Conservation (phyloP, 1,284 basidiomycete species). For the Rhizoctonia solani region DNA sequence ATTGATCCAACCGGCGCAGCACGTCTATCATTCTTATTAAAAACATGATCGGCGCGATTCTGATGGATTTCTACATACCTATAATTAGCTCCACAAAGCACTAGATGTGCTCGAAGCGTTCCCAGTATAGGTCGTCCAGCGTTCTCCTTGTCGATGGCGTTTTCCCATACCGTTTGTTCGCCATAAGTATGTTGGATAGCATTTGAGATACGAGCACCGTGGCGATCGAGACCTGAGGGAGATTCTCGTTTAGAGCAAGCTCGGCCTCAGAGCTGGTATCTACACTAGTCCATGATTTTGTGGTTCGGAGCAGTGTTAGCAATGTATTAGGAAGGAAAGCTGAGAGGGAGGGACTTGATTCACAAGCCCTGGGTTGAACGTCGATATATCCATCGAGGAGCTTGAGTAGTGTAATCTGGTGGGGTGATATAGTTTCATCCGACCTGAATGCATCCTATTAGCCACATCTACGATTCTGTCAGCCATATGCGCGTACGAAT, state of each 20-base stretch:
- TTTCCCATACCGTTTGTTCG: slow-evolving; percentile 53
- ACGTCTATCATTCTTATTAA: slow-evolving; percentile 60
- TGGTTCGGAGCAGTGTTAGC: neutral
- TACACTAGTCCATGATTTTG: slow-evolving; percentile 4
- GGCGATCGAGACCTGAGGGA: slow-evolving; percentile 77
- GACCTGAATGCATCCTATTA: slow-evolving; percentile 49
- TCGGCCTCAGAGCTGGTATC: neutral
- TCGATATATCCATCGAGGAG: slow-evolving; percentile 81
- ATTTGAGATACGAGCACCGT: slow-evolving; percentile 73
- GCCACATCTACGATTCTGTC: neutral
- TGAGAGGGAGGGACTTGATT: neutral
- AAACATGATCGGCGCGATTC: neutral
- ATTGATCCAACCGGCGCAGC: slow-evolving; percentile 66
- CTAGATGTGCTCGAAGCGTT: neutral
- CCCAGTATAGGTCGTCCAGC: slow-evolving; percentile 3
- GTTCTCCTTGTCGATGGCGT: slow-evolving; percentile 46
- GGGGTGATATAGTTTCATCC: slow-evolving; percentile 76
- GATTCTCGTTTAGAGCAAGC: slow-evolving; percentile 57
- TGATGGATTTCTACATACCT: slow-evolving; percentile 49
- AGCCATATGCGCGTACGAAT: slow-evolving; percentile 45
- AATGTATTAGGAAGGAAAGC: neutral
- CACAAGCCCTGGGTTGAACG: neutral
- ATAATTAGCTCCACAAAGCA: slow-evolving; percentile 57
- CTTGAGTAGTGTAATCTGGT: slow-evolving; percentile 84
- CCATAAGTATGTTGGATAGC: neutral